Base-by-base conservation (phyloP, 1,284 basidiomycete species). In the Neonothopanus nambi region DNA sequence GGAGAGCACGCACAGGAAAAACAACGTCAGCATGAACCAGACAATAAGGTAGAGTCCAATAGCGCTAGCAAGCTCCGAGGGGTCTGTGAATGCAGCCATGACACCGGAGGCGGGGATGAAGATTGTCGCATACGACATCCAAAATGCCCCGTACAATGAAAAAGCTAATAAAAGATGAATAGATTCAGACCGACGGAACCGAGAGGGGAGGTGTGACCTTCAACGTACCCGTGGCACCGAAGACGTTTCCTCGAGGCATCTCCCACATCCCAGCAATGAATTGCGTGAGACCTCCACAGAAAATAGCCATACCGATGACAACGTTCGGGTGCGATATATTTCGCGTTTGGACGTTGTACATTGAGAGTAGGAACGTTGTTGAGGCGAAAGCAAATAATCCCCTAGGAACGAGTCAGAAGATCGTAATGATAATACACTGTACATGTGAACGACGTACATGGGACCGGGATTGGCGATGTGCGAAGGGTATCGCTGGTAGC, bases 291-390 rank as follows among this genome's bases (percentile, higher is more conserved):
- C 95, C 95, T 55, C 94, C 95, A 43, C 12, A 23, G 66, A 82
- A 89, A 57, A 91, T 68, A 5, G 91, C 90, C 83, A 95, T 90
- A 58, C 91, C 92, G 54, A 95, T 78, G 57, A 95, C 82, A 50
- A 89, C 83, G 64, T 95, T 94, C 23, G 86, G 79, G 3, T 67
- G 67, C 17, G 64, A 59, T 52, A 90, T 72, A 13, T 72, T 70
- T 18, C 82, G 75, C 37, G 84, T 70, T 52, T 75, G 64, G 41
- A 80, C 72, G 65, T 87, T 90, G 76, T 79, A 85, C 64, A 89
- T 60, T 7, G 86, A 87, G 45, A 89, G 73, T 57, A 89, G 79
- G 65, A 90, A 79, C 0, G 86, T 89, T 26, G 87, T 90, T 2
- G 83, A 81, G 7, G 86, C 87, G 66, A 89, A 91, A 40, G 82